These are phyloP conservation scores for Ogataea henricii DNA, from an alignment of 805 yeast genomes.

Conservation along the genomic window DNA sequence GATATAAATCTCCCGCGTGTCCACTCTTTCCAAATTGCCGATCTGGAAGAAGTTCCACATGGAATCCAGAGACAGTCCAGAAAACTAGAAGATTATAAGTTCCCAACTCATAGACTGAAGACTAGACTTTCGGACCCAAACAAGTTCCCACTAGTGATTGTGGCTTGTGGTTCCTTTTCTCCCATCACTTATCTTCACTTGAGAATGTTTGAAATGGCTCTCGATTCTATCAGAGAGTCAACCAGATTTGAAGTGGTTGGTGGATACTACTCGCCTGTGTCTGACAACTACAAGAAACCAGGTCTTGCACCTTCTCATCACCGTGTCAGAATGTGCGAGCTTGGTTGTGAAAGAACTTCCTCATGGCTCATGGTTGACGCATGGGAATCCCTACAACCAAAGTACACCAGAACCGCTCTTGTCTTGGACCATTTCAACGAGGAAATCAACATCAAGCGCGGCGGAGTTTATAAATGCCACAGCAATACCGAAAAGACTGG, in stretches of 20 bases:
- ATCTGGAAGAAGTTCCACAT: slow-evolving; percentile 94
- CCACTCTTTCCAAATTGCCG: slow-evolving; percentile 73
- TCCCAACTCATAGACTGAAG: slow-evolving; percentile 86
- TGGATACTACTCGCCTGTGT: slow-evolving; percentile 93
- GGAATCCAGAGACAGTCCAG: slow-evolving; percentile 90
- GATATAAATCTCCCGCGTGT: slow-evolving; percentile 41
- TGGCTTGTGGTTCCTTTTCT: slow-evolving; percentile 96
- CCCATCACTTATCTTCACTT: slow-evolving; percentile 94
- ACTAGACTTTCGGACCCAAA: slow-evolving; percentile 67
- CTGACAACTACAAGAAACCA: slow-evolving; percentile 88
- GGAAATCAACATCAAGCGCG: slow-evolving; percentile 86
- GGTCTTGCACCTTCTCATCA: slow-evolving; percentile 89
- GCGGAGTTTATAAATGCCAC: slow-evolving; percentile 73
- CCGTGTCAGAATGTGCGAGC: slow-evolving; percentile 96
- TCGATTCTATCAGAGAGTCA: slow-evolving; percentile 87
- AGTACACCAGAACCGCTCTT: slow-evolving; percentile 90
- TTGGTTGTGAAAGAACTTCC: slow-evolving; percentile 95
- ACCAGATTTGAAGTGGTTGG: slow-evolving; percentile 95
- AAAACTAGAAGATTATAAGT: slow-evolving; percentile 63
- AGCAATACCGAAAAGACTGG: slow-evolving; percentile 56
- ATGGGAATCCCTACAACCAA: slow-evolving; percentile 93
- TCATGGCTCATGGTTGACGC: slow-evolving; percentile 99
- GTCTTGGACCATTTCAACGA: slow-evolving; percentile 96
- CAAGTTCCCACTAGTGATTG: slow-evolving; percentile 88
- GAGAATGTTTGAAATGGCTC: slow-evolving; percentile 98